Evolutionary conservation across 192 early-diverging fungal species (phyloP).

Genomic region (Coemansia sp.): DNA sequence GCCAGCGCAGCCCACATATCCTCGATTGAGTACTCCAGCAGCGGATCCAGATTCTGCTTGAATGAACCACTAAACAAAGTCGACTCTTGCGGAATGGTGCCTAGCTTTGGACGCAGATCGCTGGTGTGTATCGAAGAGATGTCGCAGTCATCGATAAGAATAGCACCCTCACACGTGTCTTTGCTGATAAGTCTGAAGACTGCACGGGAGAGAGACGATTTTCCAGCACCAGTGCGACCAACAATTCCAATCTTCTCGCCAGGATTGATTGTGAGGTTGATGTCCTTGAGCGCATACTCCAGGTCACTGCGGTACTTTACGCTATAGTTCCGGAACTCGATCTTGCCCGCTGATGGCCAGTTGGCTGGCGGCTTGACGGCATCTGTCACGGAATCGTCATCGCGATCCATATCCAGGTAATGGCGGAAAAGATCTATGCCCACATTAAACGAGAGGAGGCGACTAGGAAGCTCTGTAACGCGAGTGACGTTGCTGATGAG

Average conservation of each 20-base stretch:
- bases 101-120: conserved; percentile 59
- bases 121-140: conserved; percentile 58
- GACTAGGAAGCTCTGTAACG: conserved; percentile 14
- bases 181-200: conserved; percentile 71
- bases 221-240: conserved; percentile 74
- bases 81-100: conserved; percentile 72
- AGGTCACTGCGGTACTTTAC: conserved; percentile 63
- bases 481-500: conserved; percentile 14
- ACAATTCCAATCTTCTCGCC: conserved; percentile 18
- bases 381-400: conserved; percentile 26
- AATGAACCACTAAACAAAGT: conserved; percentile 68
- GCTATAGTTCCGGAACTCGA: conserved; percentile 61
- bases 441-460: conserved; percentile 14
- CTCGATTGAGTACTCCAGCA: conserved; percentile 65
- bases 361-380: conserved; percentile 54
- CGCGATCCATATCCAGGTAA: conserved; percentile 47
- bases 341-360: conserved; percentile 67
- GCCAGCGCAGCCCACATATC: conserved; percentile 66
- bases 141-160: conserved; percentile 74
- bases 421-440: conserved; percentile 30
- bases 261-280: conserved; percentile 14
- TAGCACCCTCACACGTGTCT: conserved; percentile 56
- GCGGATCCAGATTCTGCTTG: conserved; percentile 79
- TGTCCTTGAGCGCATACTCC: conserved; percentile 39
- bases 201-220: conserved; percentile 66